A percentile compares a stretch with the other conserved stretches of the same genome.
phyloP scores from a whole-genome alignment of 371 early-diverging fungal genomes.

The Batkoa obscura region DNA sequence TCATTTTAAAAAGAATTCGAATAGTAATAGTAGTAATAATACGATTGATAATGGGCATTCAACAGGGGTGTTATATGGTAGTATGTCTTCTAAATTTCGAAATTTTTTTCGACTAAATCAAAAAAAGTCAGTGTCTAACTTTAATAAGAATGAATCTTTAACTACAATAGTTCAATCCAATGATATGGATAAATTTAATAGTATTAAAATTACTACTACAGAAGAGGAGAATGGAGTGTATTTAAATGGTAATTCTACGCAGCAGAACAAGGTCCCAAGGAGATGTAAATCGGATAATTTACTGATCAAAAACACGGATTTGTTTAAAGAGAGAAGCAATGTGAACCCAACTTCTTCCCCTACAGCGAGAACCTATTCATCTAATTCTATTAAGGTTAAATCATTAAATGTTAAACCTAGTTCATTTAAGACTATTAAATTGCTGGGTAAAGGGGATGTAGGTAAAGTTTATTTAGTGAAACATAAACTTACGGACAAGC shows the following conservation, averaged over 20 bases:
- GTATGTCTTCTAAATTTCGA: constrained; percentile 1
- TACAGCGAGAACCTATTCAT: constrained; percentile 36
- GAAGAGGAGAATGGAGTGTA: too few species aligned
- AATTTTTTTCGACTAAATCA: constrained; percentile 1
- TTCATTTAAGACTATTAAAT: constrained; percentile 58
- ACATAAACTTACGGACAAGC: constrained; percentile 59
- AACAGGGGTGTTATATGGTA: neutral
- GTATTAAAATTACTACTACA: too few species aligned
- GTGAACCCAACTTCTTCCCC: constrained; percentile 12
- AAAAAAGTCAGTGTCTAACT: constrained; percentile 4
- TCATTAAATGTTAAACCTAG: constrained; percentile 61
- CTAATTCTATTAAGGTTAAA: constrained; percentile 58
- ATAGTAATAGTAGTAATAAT: neutral
- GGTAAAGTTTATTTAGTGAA: constrained; percentile 89
- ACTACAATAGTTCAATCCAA: neutral
- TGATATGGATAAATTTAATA: neutral
- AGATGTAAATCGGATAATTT: constrained; percentile 8
- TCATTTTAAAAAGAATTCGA: neutral
- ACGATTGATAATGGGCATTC: neutral
- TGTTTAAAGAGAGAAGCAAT: too few species aligned
- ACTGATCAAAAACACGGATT: constrained; percentile 7
- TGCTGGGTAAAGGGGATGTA: constrained; percentile 92
- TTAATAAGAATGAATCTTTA: neutral
- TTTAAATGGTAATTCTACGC: too few species aligned
- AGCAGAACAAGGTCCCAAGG: constrained; percentile 1